Percentiles rank a stretch among this genome's conserved stretches.
Evolutionary conservation across 1,284 basidiomycete species (phyloP).

Genomic region (Leccinum pallidistipes): DNA sequence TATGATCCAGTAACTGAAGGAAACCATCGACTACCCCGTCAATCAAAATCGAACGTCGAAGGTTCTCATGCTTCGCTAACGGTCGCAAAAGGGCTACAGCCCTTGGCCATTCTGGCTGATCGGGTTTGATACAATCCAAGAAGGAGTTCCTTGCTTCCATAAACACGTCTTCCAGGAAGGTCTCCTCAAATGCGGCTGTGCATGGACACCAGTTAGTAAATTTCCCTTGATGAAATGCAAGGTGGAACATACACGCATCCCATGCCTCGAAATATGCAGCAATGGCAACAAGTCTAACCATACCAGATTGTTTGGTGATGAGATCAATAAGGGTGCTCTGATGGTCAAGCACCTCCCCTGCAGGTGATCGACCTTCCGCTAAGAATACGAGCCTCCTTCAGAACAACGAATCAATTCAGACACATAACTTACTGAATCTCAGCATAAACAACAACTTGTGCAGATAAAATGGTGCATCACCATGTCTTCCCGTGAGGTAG

Average conservation of each 20-base stretch:
- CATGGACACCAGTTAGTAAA: neutral
- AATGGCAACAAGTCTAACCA: slow-evolving; percentile 13
- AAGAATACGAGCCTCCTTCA: neutral
- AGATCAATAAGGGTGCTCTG: slow-evolving; percentile 10
- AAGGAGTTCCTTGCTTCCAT: slow-evolving; percentile 13
- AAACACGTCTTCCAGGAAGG: slow-evolving; percentile 10
- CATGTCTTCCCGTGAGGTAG: slow-evolving; percentile 13
- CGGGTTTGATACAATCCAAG: slow-evolving; percentile 4
- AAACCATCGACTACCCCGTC: slow-evolving; percentile 12
- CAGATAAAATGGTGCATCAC: slow-evolving; percentile 11
- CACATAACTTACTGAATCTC: slow-evolving; percentile 10
- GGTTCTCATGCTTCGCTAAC: slow-evolving; percentile 11
- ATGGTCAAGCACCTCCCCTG: slow-evolving; percentile 2
- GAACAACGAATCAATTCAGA: neutral
- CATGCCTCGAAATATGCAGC: slow-evolving; percentile 14
- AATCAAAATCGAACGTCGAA: slow-evolving; percentile 7
- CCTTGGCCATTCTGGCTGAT: slow-evolving; percentile 18
- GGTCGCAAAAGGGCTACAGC: slow-evolving; percentile 17
- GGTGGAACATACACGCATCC: slow-evolving; percentile 8
- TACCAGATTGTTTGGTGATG: slow-evolving; percentile 11
- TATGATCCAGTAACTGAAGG: slow-evolving; percentile 10
- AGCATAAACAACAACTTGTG: slow-evolving; percentile 16
- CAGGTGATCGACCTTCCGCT: slow-evolving; percentile 10
- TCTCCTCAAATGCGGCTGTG: slow-evolving; percentile 2
- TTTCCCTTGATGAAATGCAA: neutral